Base-by-base conservation (phyloP, 1,284 basidiomycete genomes). In the Marasmius tenuissimus region DNA sequence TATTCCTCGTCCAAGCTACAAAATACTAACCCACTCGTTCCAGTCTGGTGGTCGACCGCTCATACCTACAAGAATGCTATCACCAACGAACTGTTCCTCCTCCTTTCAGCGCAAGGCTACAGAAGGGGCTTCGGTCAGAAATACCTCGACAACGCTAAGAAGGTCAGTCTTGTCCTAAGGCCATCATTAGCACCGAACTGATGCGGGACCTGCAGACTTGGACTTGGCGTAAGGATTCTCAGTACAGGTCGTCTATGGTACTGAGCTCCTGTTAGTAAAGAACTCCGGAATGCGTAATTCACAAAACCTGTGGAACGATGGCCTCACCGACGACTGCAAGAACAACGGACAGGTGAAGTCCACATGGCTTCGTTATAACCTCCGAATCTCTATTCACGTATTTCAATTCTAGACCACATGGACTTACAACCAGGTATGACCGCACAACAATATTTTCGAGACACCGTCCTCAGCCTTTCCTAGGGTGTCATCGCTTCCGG, bases 41-140 rank as follows among this genome's bases (percentile, higher is more conserved):
- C 39, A 84, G 83, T 85, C 14, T 85, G 84, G 83, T 85, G 84
- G 84, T 80, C 78, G 12, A 77, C 75, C 8, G 81, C 74, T 20
- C 80, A 81, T 65, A 79, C 75, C 0, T 85, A 85, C 74, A 85
- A 85, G 72, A 85, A 85, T 61, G 81, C 84, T 6, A 79, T 85
- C 61, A 85, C 84, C 20, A 85, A 85, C 64, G 76, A 85, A 60
- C 73, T 85, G 9, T 85, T 83, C 72, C 72, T 85, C 20, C 71
- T 79, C 47, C 74, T 78, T 11, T 85, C 84, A 1, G 82, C 83
- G 4, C 63, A 71, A 42, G 81, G 78, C 11, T 84, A 80, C 67
- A 64, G 79, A 49, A 72, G 80, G 57, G 76, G 70, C 45, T 59
- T 69, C 0, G 74, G 76, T 33, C 65, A 72, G 33, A 70, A 71